Conservation (phyloP, 148 eudicot species). For the Vaccinium myrtillus region DNA sequence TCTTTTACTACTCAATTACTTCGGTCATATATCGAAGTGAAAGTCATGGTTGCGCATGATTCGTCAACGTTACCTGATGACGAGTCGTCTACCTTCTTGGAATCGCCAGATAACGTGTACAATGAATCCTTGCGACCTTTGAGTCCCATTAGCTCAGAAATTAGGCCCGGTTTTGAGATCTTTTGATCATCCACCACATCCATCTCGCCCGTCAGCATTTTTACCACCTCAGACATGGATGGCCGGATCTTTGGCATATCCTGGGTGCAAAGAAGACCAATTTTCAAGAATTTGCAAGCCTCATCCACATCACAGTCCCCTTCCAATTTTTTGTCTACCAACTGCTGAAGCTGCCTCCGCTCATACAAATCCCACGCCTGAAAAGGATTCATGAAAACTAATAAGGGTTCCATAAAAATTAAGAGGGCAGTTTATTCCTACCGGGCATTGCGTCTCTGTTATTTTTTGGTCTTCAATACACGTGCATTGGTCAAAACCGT, state of each 20-base stretch:
- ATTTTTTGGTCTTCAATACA: not conserved
- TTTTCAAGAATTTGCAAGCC: slow-evolving; percentile 49
- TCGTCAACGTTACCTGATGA: slow-evolving; percentile 19
- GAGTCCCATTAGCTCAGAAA: slow-evolving; percentile 31
- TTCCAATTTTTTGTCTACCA: slow-evolving; percentile 51
- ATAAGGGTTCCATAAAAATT: not conserved
- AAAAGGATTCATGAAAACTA: slow-evolving; percentile 18
- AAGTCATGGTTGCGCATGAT: slow-evolving; percentile 44
- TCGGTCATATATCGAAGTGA: slow-evolving; percentile 53
- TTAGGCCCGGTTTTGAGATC: slow-evolving; percentile 47
- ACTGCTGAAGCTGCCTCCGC: slow-evolving; percentile 28
- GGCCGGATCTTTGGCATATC: slow-evolving; percentile 58
- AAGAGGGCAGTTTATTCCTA: not conserved
- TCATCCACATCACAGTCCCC: slow-evolving; percentile 46
- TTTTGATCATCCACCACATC: slow-evolving; percentile 31
- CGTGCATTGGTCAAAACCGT: not conserved
- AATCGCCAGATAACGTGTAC: slow-evolving; percentile 21
- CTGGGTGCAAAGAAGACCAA: slow-evolving; percentile 79
- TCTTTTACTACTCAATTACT: slow-evolving; percentile 26
- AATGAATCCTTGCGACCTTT: slow-evolving; percentile 32
- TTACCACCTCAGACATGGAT: slow-evolving; percentile 53
- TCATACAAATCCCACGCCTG: slow-evolving; percentile 69
- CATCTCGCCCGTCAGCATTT: slow-evolving; percentile 60
- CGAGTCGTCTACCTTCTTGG: slow-evolving; percentile 24
- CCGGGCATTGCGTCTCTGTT: not conserved